Conservation (phyloP, 176 grass and related monocot species). For the Coix lacrymajobi region DNA sequence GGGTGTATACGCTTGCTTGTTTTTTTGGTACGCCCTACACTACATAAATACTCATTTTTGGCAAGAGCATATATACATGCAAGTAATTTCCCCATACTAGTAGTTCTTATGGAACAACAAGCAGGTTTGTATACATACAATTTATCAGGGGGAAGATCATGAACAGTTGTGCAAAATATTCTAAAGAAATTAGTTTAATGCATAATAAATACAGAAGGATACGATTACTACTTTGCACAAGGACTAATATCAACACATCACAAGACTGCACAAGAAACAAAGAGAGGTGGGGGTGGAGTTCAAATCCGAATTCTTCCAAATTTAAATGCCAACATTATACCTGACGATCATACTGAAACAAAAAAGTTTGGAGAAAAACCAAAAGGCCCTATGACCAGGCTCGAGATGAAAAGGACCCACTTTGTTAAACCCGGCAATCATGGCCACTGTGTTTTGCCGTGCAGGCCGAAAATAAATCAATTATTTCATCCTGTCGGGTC, state of each 20-base stretch:
- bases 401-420: background rate
- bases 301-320: background rate
- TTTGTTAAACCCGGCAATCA: conserved; percentile 10
- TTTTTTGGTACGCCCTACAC: background rate
- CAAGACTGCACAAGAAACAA: background rate
- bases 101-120: background rate
- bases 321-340: background rate
- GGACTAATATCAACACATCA: background rate
- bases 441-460: conserved; percentile 17
- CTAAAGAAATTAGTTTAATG: background rate
- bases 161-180: background rate
- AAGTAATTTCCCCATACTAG: background rate
- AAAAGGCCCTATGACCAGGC: background rate
- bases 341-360: background rate
- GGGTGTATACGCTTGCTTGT: background rate
- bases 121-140: background rate
- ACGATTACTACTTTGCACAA: background rate
- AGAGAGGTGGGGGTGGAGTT: background rate
- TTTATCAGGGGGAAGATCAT: background rate
- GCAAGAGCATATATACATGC: background rate
- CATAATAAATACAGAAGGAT: background rate
- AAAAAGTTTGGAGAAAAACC: background rate
- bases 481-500: conserved; percentile 24
- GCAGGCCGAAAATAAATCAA: conserved; percentile 16
- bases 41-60: background rate